These are phyloP conservation scores for Pilobolus umbonatus DNA, from an alignment of 192 early-diverging fungal genomes.

Conservation along the genomic window DNA sequence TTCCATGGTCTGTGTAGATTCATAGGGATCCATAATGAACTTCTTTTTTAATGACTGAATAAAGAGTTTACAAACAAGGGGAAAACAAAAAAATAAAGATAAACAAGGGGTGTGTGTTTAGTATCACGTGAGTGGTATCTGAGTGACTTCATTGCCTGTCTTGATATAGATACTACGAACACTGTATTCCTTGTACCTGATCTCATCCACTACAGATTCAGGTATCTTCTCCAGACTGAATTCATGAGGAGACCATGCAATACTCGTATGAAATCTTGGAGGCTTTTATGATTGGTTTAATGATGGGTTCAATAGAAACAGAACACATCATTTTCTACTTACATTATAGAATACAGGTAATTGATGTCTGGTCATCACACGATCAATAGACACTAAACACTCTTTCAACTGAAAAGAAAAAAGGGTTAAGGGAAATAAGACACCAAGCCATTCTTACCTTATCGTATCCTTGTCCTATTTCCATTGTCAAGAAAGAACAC, in stretches of 20 bases:
- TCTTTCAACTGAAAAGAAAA: not conserved
- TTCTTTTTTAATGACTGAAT: not conserved
- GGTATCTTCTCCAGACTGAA: not conserved
- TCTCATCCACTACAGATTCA: too few species aligned
- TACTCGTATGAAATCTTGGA: slow-evolving; percentile 6
- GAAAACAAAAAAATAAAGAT: not conserved
- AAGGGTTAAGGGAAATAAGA: not conserved
- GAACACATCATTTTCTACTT: not conserved
- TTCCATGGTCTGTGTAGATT: slow-evolving; percentile 15
- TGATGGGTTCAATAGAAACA: not conserved
- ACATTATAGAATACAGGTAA: not conserved
- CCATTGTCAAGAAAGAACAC: slow-evolving; percentile 2
- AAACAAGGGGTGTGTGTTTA: not conserved
- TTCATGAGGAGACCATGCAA: not conserved
- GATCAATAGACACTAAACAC: not conserved
- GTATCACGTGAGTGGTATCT: not conserved
- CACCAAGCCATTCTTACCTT: not conserved
- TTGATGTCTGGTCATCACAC: not conserved
- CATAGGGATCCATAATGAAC: slow-evolving; percentile 38
- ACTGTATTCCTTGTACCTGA: too few species aligned
- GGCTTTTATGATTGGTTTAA: not conserved
- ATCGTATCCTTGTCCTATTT: slow-evolving; percentile 2
- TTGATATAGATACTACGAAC: not conserved
- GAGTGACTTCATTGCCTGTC: not conserved
- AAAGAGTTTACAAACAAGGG: not conserved